phyloP scores from a whole-genome alignment of 2,329 filamentous ascomycete species.

The Zymoseptoria pseudotritici region DNA sequence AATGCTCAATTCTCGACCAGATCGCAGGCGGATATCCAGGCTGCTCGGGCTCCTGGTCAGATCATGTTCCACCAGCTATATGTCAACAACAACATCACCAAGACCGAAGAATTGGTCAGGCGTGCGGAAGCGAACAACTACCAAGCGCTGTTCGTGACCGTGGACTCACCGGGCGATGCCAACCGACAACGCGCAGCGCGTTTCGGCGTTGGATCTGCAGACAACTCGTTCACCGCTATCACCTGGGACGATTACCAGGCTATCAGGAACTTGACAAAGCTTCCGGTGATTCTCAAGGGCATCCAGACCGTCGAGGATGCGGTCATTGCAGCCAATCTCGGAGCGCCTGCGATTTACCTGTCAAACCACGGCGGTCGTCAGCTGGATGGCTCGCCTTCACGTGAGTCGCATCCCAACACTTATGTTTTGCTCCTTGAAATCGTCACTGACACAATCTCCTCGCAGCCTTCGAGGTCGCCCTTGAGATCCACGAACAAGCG shows the following conservation, averaged over 20 bases:
- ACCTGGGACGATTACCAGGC: conserved; percentile 59
- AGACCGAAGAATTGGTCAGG: conserved; percentile 31
- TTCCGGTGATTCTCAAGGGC: conserved; percentile 36
- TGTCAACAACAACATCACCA: conserved; percentile 25
- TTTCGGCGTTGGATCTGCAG: conserved; percentile 52
- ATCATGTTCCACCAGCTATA: conserved; percentile 35
- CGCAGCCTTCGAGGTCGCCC: conserved; percentile 62
- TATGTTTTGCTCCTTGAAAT: background rate
- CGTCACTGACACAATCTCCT: background rate
- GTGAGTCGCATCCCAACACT: background rate
- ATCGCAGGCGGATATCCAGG: conserved; percentile 28
- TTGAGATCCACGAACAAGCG: conserved; percentile 59
- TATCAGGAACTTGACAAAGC: conserved; percentile 31
- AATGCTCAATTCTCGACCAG: conserved; percentile 31
- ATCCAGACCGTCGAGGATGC: conserved; percentile 36
- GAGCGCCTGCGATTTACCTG: conserved; percentile 43
- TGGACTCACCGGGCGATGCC: conserved; percentile 39
- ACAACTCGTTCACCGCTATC: conserved; percentile 55
- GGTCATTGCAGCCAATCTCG: conserved; percentile 33
- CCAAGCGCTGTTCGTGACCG: conserved; percentile 34
- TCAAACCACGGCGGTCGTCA: conserved; percentile 51
- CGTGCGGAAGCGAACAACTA: conserved; percentile 34
- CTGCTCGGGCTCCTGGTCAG: conserved; percentile 23
- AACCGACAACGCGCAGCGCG: conserved; percentile 53
- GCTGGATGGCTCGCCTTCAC: conserved; percentile 46